Conservation (phyloP, 2,329 filamentous ascomycete species). For the Aaosphaeria pasadenensis region DNA sequence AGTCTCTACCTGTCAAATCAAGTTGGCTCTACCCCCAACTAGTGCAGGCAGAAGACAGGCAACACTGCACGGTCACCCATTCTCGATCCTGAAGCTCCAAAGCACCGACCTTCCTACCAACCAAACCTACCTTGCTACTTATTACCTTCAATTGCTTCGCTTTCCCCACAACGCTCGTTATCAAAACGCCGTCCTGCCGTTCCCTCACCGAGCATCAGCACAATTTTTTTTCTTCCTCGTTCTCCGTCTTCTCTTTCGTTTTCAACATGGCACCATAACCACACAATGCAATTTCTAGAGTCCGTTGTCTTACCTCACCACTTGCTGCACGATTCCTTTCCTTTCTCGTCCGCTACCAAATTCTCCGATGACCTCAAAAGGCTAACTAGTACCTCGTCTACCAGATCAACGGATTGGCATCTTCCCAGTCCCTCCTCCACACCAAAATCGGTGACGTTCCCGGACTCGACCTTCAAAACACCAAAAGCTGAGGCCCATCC, state of each 20-base stretch:
- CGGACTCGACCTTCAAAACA: conserved; percentile 42
- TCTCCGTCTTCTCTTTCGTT: no score
- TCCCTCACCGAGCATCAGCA: no score
- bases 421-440: conserved; percentile 51
- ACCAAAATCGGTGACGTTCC: conserved; percentile 42
- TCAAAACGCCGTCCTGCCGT: no score
- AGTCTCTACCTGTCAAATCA: conserved; percentile 11
- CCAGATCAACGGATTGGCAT: conserved; percentile 47
- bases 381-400: conserved; percentile 27
- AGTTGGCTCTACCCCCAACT: conserved; percentile 16
- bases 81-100: conserved; percentile 16
- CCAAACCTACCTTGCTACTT: no score
- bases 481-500: conserved; percentile 41
- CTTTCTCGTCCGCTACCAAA: neutral
- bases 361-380: conserved; percentile 5
- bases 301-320: no score
- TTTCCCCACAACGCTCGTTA: no score
- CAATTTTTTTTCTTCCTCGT: no score
- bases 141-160: no score
- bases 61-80: conserved; percentile 31
- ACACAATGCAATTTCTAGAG: no score
- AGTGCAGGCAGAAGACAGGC: conserved; percentile 32
- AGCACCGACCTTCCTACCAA: conserved; percentile 12
- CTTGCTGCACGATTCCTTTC: no score
- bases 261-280: no score